These are phyloP conservation scores for Myxozyma kluyveri DNA, from an alignment of 805 yeast species.

Conservation along the genomic window DNA sequence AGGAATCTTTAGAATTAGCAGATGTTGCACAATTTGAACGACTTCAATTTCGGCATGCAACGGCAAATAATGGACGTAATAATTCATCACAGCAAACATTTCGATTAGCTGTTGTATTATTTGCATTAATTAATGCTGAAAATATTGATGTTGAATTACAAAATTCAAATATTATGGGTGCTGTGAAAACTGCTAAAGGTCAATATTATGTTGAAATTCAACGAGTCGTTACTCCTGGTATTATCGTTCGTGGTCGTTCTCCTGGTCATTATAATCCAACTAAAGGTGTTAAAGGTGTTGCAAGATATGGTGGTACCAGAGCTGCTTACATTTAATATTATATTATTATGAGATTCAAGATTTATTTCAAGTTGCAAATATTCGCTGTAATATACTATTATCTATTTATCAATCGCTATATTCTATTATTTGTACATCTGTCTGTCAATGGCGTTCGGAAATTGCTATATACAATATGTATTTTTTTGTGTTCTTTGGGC, in stretches of 20 bases:
- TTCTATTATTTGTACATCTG: background rate
- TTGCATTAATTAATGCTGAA: conserved; percentile 14
- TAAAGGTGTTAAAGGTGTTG: background rate
- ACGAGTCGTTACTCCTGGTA: conserved; percentile 21
- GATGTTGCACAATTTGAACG: conserved; percentile 23
- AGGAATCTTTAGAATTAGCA: background rate
- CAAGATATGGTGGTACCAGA: background rate
- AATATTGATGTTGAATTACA: conserved; percentile 37
- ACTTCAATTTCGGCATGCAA: conserved; percentile 31
- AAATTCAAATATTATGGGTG: conserved; percentile 36
- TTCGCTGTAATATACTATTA: no score
- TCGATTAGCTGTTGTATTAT: conserved; percentile 15
- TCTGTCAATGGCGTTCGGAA: background rate
- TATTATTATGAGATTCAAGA: no score
- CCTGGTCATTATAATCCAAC: conserved; percentile 22
- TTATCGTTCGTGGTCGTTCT: conserved; percentile 28
- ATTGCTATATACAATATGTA: background rate
- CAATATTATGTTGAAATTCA: conserved; percentile 16
- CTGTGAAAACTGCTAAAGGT: conserved; percentile 52
- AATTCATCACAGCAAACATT: conserved; percentile 26
- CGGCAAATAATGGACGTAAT: conserved; percentile 33
- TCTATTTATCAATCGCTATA: background rate
- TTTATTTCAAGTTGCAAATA: conserved; percentile 1
- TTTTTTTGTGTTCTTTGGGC: background rate
- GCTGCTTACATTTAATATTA: no score